Conservation (phyloP, 73 alveolate species). For the Paramecium pentaurelia region DNA sequence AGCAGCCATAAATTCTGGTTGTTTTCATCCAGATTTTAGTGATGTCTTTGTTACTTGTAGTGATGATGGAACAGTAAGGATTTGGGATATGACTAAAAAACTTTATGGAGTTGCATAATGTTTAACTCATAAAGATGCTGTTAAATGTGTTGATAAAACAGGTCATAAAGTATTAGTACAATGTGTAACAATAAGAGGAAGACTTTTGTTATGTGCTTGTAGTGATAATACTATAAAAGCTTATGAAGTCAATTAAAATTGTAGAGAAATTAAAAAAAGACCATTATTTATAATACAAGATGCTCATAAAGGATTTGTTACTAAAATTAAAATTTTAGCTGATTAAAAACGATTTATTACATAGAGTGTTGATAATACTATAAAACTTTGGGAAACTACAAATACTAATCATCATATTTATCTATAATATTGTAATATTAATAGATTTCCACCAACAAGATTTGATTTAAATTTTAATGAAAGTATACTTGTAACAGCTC, state of each 20-base stretch:
- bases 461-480: conserved; percentile 40
- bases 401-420: conserved; percentile 74
- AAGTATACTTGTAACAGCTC: conserved; percentile 17
- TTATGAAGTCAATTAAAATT: conserved; percentile 60
- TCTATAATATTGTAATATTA: conserved; percentile 16
- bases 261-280: conserved; percentile 55
- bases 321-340: conserved; percentile 76
- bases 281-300: conserved; percentile 79
- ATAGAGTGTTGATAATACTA: conserved; percentile 85
- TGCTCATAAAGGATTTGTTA: conserved; percentile 84
- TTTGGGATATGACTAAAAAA: conserved; percentile 87
- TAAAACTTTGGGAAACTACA: conserved; percentile 93
- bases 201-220: conserved; percentile 66
- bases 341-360: conserved; percentile 77
- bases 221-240: conserved; percentile 74
- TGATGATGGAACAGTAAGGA: conserved; percentile 87
- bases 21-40: conserved; percentile 86
- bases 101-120: conserved; percentile 86
- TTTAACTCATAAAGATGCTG: conserved; percentile 80
- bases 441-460: conserved; percentile 45
- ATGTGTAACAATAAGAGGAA: conserved; percentile 68
- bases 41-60: conserved; percentile 81
- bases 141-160: conserved; percentile 64
- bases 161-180: conserved; percentile 27
- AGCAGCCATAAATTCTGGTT: conserved; percentile 85